Percentiles rank a stretch among this genome's conserved stretches.
These are phyloP conservation scores for Diaporthe amygdali DNA, from an alignment of 2,329 filamentous ascomycete species.

Conservation along the genomic window DNA sequence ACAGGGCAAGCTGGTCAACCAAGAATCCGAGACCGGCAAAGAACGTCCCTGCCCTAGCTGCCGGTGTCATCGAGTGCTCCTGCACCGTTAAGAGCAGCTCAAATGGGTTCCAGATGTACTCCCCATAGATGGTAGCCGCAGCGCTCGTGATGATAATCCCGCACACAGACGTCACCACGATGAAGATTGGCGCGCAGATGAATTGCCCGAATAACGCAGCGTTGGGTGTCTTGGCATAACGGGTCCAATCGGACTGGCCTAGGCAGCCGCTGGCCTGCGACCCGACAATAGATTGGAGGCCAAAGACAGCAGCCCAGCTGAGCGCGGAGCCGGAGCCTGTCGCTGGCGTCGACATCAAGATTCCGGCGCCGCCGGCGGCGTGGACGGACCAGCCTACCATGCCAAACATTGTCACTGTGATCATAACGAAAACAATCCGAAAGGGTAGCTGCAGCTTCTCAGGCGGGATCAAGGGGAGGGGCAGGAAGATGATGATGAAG, in stretches of 20 bases:
- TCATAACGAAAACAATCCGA: conserved; percentile 35
- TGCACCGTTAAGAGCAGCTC: conserved; percentile 41
- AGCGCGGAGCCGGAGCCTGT: conserved; percentile 33
- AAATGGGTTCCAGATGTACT: conserved; percentile 45
- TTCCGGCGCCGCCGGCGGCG: conserved; percentile 34
- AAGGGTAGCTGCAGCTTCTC: conserved; percentile 36
- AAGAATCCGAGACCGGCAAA: conserved; percentile 42
- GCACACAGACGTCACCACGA: conserved; percentile 40
- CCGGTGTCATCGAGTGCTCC: conserved; percentile 33
- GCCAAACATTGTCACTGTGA: conserved; percentile 37
- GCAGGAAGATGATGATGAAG: conserved; percentile 34
- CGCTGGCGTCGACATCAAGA: conserved; percentile 29
- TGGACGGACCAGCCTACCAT: conserved; percentile 37
- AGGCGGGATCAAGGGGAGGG: conserved; percentile 35
- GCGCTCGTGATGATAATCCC: conserved; percentile 44
- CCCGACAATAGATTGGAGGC: conserved; percentile 36
- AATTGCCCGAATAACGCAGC: conserved; percentile 35
- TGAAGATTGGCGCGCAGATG: conserved; percentile 40
- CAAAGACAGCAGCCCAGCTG: conserved; percentile 36
- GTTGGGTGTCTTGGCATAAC: conserved; percentile 34
- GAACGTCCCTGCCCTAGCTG: conserved; percentile 40
- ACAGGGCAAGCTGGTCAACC: conserved; percentile 38
- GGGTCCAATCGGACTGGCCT: conserved; percentile 39
- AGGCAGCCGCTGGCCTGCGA: conserved; percentile 34
- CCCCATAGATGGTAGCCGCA: conserved; percentile 36